Conservation (phyloP, 2,329 filamentous ascomycete genomes). For the Fusarium multiceps region DNA sequence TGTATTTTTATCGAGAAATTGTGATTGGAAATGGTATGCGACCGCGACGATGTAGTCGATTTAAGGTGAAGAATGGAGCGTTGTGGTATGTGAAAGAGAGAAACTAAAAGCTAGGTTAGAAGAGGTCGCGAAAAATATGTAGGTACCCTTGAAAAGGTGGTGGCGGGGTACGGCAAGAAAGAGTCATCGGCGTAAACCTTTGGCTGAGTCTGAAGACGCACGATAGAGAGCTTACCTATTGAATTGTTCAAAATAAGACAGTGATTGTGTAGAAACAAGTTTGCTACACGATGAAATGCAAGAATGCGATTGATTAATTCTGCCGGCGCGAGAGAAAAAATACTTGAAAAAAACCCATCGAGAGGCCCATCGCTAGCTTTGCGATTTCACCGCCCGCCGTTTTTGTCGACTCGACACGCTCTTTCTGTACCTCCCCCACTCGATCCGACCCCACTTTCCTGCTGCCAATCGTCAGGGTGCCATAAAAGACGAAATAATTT, state of each 20-base stretch:
- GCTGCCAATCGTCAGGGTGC: neutral
- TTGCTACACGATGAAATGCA: slow-evolving; percentile 18
- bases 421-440: slow-evolving; percentile 19
- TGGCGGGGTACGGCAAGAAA: slow-evolving; percentile 44
- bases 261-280: neutral
- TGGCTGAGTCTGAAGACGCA: slow-evolving; percentile 1
- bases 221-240: slow-evolving; percentile 27
- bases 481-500: neutral
- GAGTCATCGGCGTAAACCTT: slow-evolving; percentile 43
- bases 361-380: slow-evolving; percentile 37
- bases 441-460: slow-evolving; percentile 38
- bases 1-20: slow-evolving; percentile 32
- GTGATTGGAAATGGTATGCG: slow-evolving; percentile 12
- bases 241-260: neutral
- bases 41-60: slow-evolving; percentile 19
- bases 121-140: slow-evolving; percentile 37
- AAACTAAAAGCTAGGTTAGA: slow-evolving; percentile 35
- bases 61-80: slow-evolving; percentile 2
- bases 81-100: slow-evolving; percentile 5
- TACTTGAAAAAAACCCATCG: slow-evolving; percentile 35
- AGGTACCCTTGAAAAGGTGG: slow-evolving; percentile 33
- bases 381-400: slow-evolving; percentile 48
- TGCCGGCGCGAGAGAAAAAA: slow-evolving; percentile 43
- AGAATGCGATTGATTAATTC: slow-evolving; percentile 42
- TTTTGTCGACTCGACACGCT: slow-evolving; percentile 32